Percentiles rank a stretch among this genome's conserved stretches.
Conservation (phyloP, 2,329 filamentous ascomycete species). For the Graphium sp. region DNA sequence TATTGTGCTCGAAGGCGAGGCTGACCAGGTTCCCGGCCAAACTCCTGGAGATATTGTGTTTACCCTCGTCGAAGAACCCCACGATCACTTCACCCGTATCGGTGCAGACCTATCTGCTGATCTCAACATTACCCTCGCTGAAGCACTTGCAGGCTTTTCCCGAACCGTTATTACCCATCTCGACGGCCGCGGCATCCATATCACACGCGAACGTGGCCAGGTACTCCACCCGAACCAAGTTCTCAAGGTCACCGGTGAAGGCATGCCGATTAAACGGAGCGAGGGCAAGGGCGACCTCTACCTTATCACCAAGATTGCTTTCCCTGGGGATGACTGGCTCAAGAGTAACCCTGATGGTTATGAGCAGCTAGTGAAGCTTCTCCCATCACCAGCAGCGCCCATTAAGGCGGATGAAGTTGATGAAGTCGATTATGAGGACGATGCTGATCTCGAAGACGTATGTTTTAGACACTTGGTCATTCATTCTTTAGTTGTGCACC, state of each 20-base stretch:
- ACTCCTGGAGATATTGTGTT: conserved; percentile 90
- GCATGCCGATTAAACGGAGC: conserved; percentile 83
- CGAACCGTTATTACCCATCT: conserved; percentile 83
- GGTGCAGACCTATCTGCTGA: conserved; percentile 74
- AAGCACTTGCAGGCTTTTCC: conserved; percentile 79
- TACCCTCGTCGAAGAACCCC: conserved; percentile 63
- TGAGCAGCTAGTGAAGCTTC: conserved; percentile 53
- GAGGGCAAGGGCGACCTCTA: conserved; percentile 79
- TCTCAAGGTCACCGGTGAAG: conserved; percentile 74
- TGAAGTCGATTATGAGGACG: conserved; percentile 73
- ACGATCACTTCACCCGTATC: conserved; percentile 67
- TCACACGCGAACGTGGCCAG: conserved; percentile 66
- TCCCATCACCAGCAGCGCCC: conserved; percentile 46
- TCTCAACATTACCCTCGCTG: conserved; percentile 63
- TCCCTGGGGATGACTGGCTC: conserved; percentile 78
- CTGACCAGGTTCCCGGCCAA: conserved; percentile 79
- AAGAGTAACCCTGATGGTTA: conserved; percentile 51
- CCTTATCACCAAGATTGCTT: conserved; percentile 69
- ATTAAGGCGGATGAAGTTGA: conserved; percentile 64
- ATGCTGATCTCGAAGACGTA: conserved; percentile 67
- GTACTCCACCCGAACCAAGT: conserved; percentile 71
- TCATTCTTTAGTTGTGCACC: conserved; percentile 4
- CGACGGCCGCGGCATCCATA: conserved; percentile 76
- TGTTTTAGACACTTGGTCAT: conserved; percentile 9
- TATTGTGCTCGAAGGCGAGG: conserved; percentile 83